phyloP scores from a whole-genome alignment of 1,284 basidiomycete genomes.

The Sporisorium graminicola region DNA sequence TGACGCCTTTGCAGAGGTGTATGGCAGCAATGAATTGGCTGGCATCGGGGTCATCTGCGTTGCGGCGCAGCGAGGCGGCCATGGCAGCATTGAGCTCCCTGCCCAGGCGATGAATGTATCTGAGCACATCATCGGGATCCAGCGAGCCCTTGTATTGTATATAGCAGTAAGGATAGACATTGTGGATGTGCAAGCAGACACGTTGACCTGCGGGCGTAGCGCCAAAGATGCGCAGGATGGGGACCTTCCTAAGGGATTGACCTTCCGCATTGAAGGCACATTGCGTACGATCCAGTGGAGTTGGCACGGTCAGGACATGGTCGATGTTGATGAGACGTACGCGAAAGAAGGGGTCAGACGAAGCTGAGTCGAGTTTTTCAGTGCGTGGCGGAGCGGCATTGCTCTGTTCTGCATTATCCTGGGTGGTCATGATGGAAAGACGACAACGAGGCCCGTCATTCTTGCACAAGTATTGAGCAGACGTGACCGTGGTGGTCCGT shows the following conservation, averaged over 20 bases:
- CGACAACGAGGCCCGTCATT: background rate
- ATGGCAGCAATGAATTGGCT: conserved; percentile 72
- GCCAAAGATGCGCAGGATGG: conserved; percentile 88
- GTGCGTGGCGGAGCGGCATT: conserved; percentile 17
- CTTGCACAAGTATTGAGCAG: background rate
- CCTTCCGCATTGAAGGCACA: conserved; percentile 74
- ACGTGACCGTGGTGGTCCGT: background rate
- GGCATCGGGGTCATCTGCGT: conserved; percentile 36
- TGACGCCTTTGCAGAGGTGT: conserved; percentile 89
- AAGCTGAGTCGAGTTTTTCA: conserved; percentile 19
- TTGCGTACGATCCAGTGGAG: conserved; percentile 51
- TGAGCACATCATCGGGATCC: conserved; percentile 74
- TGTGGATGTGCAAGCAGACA: conserved; percentile 89
- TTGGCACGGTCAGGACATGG: conserved; percentile 52
- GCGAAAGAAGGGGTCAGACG: conserved; percentile 57
- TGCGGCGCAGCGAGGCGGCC: conserved; percentile 53
- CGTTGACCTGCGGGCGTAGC: conserved; percentile 81
- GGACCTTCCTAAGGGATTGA: conserved; percentile 74
- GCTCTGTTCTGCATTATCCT: conserved; percentile 4
- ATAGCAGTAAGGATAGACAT: conserved; percentile 75
- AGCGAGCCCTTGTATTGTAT: conserved; percentile 71
- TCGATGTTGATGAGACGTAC: conserved; percentile 64
- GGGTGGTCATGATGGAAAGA: conserved; percentile 7
- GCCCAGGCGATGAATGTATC: conserved; percentile 78
- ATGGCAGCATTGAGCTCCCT: conserved; percentile 76